Conservation (phyloP, 352 stramenopile genomes). For the Pythium monospermum region DNA sequence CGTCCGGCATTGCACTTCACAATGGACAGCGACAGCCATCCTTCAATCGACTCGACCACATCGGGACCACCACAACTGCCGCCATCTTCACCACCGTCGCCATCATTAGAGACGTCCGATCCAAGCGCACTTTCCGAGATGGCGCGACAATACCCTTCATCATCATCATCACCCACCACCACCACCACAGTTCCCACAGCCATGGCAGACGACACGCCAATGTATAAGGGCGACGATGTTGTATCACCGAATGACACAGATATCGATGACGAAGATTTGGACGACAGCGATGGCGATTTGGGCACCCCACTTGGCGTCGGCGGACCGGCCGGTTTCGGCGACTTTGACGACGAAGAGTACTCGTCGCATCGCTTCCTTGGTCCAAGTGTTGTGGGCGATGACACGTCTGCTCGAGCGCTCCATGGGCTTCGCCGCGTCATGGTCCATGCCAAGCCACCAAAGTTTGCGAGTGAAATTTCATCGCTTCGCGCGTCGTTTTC, state of each 20-base stretch:
- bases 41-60: no score
- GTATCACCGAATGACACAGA: slow-evolving; percentile 21
- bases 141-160: no score
- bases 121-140: no score
- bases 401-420: slow-evolving; percentile 34
- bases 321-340: slow-evolving; percentile 36
- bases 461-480: slow-evolving; percentile 51
- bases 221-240: slow-evolving; percentile 1
- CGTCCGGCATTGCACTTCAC: no score
- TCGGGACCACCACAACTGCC: no score
- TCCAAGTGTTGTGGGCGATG: slow-evolving; percentile 39
- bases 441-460: slow-evolving; percentile 61
- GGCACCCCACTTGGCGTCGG: slow-evolving; percentile 54
- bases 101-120: no score
- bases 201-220: neutral
- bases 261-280: slow-evolving; percentile 20
- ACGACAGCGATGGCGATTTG: slow-evolving; percentile 35
- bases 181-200: no score
- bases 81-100: no score
- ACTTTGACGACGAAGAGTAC: slow-evolving; percentile 35
- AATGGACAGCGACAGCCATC: no score
- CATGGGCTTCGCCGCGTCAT: slow-evolving; percentile 54
- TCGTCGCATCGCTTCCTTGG: slow-evolving; percentile 63
- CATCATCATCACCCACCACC: no score
- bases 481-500: slow-evolving; percentile 17